Evolutionary conservation across 371 early-diverging fungal species (phyloP).

Genomic region (Syncephalastrum sp.): DNA sequence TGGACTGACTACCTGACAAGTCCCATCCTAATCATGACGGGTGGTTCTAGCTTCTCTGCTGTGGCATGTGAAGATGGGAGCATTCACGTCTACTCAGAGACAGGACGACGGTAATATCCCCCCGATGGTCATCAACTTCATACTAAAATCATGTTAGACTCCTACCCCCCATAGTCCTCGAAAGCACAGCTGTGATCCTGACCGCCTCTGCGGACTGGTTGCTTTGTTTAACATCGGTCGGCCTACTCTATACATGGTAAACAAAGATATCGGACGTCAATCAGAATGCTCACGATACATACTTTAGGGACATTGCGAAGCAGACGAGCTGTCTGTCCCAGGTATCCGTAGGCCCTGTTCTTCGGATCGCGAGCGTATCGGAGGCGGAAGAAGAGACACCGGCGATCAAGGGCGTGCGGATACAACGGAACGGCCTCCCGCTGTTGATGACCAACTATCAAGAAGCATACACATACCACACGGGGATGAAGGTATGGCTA

Average conservation of each 20-base stretch:
- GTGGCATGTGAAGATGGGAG: conserved; percentile 72
- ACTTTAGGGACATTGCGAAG: conserved; percentile 52
- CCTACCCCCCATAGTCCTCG: conserved; percentile 69
- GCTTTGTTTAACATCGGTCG: conserved; percentile 64
- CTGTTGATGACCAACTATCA: conserved; percentile 70
- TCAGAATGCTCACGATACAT: background rate
- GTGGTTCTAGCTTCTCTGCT: conserved; percentile 58
- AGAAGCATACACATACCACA: conserved; percentile 74
- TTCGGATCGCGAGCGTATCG: conserved; percentile 43
- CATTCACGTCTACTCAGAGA: conserved; percentile 63
- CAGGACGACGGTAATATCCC: conserved; percentile 62
- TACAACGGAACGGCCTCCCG: conserved; percentile 69
- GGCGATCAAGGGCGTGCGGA: conserved; percentile 58
- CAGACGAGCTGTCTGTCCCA: conserved; percentile 44
- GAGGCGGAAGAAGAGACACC: conserved; percentile 38
- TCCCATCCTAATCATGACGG: conserved; percentile 58
- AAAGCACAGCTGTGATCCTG: conserved; percentile 62
- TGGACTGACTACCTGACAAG: conserved; percentile 69
- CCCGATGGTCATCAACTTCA: background rate
- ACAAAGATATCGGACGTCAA: background rate
- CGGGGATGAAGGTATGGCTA: conserved; percentile 71
- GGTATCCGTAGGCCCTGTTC: conserved; percentile 59
- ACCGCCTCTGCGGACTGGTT: conserved; percentile 58
- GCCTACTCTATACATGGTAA: conserved; percentile 67
- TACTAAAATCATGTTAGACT: conserved; percentile 34